Evolutionary conservation across 352 stramenopile species (phyloP).

Genomic region (Phytophthora tubulina): DNA sequence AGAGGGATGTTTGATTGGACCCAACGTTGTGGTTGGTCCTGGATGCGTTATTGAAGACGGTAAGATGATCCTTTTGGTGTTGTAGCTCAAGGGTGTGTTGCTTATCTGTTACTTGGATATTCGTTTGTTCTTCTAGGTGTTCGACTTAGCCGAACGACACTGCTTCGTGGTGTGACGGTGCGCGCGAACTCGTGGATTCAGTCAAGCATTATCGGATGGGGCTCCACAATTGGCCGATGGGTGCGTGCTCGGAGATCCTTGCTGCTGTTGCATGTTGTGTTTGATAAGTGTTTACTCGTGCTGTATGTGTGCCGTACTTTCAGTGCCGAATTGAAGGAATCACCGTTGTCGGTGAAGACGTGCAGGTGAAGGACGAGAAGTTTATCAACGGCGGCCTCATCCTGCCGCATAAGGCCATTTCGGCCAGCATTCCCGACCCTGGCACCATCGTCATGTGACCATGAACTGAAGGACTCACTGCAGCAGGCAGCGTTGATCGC

Average conservation of each 20-base stretch:
- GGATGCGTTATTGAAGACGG: slow-evolving; percentile 88
- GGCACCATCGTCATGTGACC: slow-evolving; percentile 91
- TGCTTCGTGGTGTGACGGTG: slow-evolving; percentile 82
- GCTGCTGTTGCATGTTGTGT: not conserved
- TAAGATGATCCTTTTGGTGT: slow-evolving; percentile 24
- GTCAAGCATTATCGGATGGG: slow-evolving; percentile 92
- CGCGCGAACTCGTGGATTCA: slow-evolving; percentile 87
- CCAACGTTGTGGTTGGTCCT: slow-evolving; percentile 86
- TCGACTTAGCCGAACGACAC: slow-evolving; percentile 81
- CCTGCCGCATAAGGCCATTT: slow-evolving; percentile 91
- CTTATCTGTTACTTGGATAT: not conserved
- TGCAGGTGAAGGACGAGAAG: slow-evolving; percentile 90
- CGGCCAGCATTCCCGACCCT: slow-evolving; percentile 82
- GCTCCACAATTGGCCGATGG: slow-evolving; percentile 87
- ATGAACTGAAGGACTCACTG: slow-evolving; percentile 4
- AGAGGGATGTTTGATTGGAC: slow-evolving; percentile 82
- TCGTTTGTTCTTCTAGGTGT: slow-evolving; percentile 56
- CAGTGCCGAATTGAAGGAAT: slow-evolving; percentile 87
- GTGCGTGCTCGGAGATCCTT: slow-evolving; percentile 38
- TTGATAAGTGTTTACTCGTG: not conserved
- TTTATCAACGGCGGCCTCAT: slow-evolving; percentile 92
- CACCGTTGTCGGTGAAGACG: slow-evolving; percentile 88
- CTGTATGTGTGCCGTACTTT: slow-evolving; percentile 7
- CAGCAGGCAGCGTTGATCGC: not conserved
- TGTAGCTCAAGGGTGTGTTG: slow-evolving; percentile 1